These are phyloP conservation scores for Ottelia alismoides DNA, from an alignment of 106 monocot genomes.

Conservation along the genomic window DNA sequence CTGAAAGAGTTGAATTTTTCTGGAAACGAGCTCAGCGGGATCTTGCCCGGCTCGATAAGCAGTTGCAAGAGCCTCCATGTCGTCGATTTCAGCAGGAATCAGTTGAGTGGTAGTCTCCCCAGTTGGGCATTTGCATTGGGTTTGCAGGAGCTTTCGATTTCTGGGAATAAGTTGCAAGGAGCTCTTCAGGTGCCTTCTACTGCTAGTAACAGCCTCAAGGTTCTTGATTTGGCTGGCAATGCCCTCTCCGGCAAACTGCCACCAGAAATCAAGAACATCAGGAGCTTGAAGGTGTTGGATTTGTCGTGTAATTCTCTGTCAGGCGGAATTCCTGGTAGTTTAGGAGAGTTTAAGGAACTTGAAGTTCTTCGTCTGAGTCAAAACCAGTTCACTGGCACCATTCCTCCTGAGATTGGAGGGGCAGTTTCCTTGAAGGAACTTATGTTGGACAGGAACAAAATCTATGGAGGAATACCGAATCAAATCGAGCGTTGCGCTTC, in stretches of 20 bases:
- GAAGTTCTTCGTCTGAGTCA: conserved; percentile 48
- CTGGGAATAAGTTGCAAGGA: conserved; percentile 54
- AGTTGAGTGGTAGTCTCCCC: conserved; percentile 55
- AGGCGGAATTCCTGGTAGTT: conserved; percentile 34
- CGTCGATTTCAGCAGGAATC: conserved; percentile 60
- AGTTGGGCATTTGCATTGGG: conserved; percentile 51
- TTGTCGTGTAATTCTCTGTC: conserved; percentile 41
- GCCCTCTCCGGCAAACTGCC: conserved; percentile 46
- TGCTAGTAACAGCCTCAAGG: conserved; percentile 6
- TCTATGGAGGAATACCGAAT: conserved; percentile 43
- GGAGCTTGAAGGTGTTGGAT: conserved; percentile 38
- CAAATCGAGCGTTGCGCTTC: conserved; percentile 46
- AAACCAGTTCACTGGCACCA: conserved; percentile 43
- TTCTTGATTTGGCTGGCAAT: conserved; percentile 70
- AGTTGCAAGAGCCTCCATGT: conserved; percentile 26
- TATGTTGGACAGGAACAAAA: conserved; percentile 32
- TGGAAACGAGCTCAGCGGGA: conserved; percentile 40
- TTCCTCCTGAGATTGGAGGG: conserved; percentile 49
- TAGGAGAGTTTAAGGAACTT: conserved; percentile 36
- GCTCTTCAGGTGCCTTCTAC: conserved; percentile 21
- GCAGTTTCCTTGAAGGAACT: conserved; percentile 37
- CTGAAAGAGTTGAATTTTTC: conserved; percentile 56
- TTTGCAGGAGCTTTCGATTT: conserved; percentile 37
- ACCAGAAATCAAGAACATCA: conserved; percentile 23
- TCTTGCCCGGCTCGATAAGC: conserved; percentile 59